Conservation (phyloP, 2,329 filamentous ascomycete genomes). For the Helminthosporium solani region DNA sequence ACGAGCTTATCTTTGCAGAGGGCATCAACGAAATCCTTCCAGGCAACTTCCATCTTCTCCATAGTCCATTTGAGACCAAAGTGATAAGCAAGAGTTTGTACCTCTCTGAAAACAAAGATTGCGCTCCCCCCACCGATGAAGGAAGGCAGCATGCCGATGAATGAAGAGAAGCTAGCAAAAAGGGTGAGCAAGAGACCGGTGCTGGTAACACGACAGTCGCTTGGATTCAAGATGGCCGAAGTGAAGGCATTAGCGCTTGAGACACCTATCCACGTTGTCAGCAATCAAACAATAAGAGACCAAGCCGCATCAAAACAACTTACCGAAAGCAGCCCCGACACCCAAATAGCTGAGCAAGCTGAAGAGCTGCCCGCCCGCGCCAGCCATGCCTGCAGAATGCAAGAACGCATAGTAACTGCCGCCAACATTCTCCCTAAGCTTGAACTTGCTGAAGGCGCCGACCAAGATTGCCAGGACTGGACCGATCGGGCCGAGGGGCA, state of each 20-base stretch:
- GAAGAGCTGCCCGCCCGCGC: conserved; percentile 3
- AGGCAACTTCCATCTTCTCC: neutral
- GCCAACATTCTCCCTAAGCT: conserved; percentile 1
- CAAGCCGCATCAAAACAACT: neutral
- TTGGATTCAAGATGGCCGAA: neutral
- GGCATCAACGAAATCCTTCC: neutral
- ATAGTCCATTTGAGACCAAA: conserved; percentile 1
- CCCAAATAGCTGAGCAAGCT: conserved; percentile 5
- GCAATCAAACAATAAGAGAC: neutral
- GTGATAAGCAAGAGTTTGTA: conserved; percentile 2
- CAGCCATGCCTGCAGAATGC: conserved; percentile 3
- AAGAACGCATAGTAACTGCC: conserved; percentile 9
- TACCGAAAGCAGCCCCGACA: conserved; percentile 1
- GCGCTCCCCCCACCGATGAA: conserved; percentile 1
- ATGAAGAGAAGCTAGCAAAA: neutral
- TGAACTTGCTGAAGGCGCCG: conserved; percentile 3
- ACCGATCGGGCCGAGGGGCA: conserved; percentile 4
- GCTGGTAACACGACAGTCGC: conserved; percentile 1
- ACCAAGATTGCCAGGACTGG: conserved; percentile 2
- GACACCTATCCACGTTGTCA: neutral
- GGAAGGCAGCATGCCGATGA: neutral
- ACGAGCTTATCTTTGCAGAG: neutral
- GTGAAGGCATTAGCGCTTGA: neutral
- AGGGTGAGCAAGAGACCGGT: conserved; percentile 2
- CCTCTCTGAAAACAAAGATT: conserved; percentile 1